These are phyloP conservation scores for Lactarius evosmus DNA, from an alignment of 768 basidiomycete genomes.

Conservation along the genomic window DNA sequence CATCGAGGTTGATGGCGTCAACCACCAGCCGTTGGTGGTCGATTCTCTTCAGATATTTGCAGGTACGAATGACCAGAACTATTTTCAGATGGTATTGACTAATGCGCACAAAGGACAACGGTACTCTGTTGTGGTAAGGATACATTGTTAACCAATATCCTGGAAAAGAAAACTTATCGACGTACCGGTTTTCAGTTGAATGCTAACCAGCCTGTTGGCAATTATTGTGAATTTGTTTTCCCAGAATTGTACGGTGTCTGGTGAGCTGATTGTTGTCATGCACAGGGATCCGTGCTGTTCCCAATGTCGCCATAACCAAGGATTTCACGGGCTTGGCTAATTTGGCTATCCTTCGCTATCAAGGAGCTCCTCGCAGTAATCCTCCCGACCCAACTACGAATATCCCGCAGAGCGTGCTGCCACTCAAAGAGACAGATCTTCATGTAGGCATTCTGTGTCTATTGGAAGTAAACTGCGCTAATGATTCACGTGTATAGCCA, in stretches of 20 bases:
- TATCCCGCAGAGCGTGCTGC: background rate
- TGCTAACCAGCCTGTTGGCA: constrained; percentile 26
- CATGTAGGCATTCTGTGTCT: constrained; percentile 3
- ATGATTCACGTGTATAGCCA: constrained; percentile 18
- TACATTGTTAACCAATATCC: background rate
- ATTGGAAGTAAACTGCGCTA: background rate
- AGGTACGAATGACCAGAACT: constrained; percentile 13
- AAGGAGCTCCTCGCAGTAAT: background rate
- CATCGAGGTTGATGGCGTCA: constrained; percentile 33
- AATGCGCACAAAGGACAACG: constrained; percentile 25
- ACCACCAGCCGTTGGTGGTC: constrained; percentile 28
- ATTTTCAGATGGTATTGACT: background rate
- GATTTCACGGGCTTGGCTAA: constrained; percentile 15
- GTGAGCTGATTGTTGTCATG: background rate
- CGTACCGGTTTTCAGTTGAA: constrained; percentile 6
- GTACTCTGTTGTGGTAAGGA: constrained; percentile 33
- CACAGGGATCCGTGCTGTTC: constrained; percentile 21
- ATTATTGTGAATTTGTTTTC: constrained; percentile 10
- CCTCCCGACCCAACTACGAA: constrained; percentile 13
- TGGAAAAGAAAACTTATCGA: background rate
- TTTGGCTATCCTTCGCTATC: constrained; percentile 27
- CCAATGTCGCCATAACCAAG: background rate
- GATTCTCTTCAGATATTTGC: constrained; percentile 31
- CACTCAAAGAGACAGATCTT: constrained; percentile 18
- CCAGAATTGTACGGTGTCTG: background rate